Evolutionary conservation across 805 yeast species (phyloP).

Genomic region (Candida lessepsii): DNA sequence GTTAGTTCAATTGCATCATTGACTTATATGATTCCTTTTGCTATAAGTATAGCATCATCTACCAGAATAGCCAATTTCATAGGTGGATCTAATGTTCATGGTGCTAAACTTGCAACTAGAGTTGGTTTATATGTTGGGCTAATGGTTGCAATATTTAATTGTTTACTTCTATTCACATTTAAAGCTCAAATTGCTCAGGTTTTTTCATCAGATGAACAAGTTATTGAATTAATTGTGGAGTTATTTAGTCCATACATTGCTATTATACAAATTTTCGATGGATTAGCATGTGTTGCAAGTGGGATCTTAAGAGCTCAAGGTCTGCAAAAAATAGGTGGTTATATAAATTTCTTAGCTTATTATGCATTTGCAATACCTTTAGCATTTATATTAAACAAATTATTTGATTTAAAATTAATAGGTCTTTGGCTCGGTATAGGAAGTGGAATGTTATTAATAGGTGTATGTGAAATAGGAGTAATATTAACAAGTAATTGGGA

Average conservation of each 20-base stretch:
- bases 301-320: constrained; percentile 79
- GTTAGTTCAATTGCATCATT: constrained; percentile 47
- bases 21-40: constrained; percentile 46
- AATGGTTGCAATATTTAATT: constrained; percentile 35
- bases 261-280: constrained; percentile 65
- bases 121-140: constrained; percentile 32
- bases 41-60: constrained; percentile 44
- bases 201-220: constrained; percentile 63
- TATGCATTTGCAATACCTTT: constrained; percentile 70
- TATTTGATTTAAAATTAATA: constrained; percentile 43
- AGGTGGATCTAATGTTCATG: constrained; percentile 40
- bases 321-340: constrained; percentile 68
- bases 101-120: constrained; percentile 36
- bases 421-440: constrained; percentile 81
- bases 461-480: constrained; percentile 45
- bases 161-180: constrained; percentile 45
- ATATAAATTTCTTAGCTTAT: constrained; percentile 66
- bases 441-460: constrained; percentile 57
- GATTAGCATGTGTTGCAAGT: constrained; percentile 66
- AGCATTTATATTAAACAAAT: constrained; percentile 54
- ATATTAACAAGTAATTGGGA: constrained; percentile 56
- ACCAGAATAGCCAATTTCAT: constrained; percentile 46
- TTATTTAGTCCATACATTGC: constrained; percentile 63
- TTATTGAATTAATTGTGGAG: constrained; percentile 48
- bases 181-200: constrained; percentile 50